phyloP scores from a whole-genome alignment of 1,139 yeast species.

The Candida tetrigidarum region DNA sequence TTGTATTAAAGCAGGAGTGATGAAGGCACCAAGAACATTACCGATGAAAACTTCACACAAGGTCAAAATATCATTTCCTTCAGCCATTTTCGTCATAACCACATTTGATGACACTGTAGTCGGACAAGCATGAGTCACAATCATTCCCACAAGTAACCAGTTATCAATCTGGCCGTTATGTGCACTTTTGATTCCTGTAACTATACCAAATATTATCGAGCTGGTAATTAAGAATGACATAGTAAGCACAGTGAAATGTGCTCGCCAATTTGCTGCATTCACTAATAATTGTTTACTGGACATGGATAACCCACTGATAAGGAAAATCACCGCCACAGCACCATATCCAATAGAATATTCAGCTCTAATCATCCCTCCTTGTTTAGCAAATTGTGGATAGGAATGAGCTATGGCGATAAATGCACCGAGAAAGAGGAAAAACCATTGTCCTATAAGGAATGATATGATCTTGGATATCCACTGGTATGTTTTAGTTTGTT shows the following conservation, averaged over 20 bases:
- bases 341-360: conserved; percentile 82
- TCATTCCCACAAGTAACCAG: conserved; percentile 79
- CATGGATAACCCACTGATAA: conserved; percentile 82
- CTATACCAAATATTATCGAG: conserved; percentile 75
- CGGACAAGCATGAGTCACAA: conserved; percentile 86
- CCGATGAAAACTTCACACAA: conserved; percentile 87
- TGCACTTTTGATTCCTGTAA: conserved; percentile 66
- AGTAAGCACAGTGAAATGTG: conserved; percentile 71
- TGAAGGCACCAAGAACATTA: conserved; percentile 80
- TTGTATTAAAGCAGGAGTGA: conserved; percentile 84
- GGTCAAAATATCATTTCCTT: conserved; percentile 79
- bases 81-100: conserved; percentile 85
- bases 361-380: conserved; percentile 76
- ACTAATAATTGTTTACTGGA: conserved; percentile 59
- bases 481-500: conserved; percentile 16
- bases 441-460: conserved; percentile 62
- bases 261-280: conserved; percentile 77
- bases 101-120: conserved; percentile 92
- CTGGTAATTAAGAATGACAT: conserved; percentile 77
- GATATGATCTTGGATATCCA: conserved; percentile 21
- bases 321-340: conserved; percentile 84
- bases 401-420: conserved; percentile 76
- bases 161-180: conserved; percentile 61
- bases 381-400: conserved; percentile 82
- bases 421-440: conserved; percentile 70